These are phyloP conservation scores for Oenanthe javanica DNA, from an alignment of 140 eudicot species.

Conservation along the genomic window DNA sequence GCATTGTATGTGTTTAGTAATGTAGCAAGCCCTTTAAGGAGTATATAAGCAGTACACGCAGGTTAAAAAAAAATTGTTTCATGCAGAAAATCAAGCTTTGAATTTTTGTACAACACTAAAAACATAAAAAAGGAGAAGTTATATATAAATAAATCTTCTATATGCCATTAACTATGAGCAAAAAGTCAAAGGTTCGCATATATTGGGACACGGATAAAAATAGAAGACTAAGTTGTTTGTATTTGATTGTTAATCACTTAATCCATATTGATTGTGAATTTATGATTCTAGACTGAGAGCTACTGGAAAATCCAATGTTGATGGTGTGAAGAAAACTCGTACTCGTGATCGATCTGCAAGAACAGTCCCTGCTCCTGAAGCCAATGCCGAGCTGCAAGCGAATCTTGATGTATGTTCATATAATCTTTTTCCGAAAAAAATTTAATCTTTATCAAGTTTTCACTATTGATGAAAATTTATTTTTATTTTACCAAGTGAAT, in stretches of 20 bases:
- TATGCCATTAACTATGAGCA: not conserved
- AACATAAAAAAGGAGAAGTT: not conserved
- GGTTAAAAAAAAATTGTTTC: not conserved
- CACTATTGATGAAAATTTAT: not conserved
- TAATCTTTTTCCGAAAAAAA: constrained; percentile 12
- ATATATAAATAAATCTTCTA: not conserved
- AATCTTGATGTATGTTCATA: constrained; percentile 60
- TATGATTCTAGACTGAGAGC: constrained; percentile 47
- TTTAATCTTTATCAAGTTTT: not conserved
- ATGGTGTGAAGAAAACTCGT: constrained; percentile 53
- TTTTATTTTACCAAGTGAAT: not conserved
- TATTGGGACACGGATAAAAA: not conserved
- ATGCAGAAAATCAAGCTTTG: not conserved
- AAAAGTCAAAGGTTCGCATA: not conserved
- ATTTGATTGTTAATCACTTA: not conserved
- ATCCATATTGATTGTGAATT: not conserved
- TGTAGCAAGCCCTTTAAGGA: not conserved
- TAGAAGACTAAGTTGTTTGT: not conserved
- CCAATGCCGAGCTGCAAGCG: constrained; percentile 74
- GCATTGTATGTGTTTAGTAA: not conserved
- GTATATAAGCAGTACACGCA: not conserved
- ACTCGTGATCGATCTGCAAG: constrained; percentile 60
- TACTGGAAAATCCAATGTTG: constrained; percentile 61
- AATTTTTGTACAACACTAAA: not conserved
- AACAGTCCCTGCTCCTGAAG: constrained; percentile 76